Evolutionary conservation across 768 basidiomycete species (phyloP).

Genomic region (Russula sp.): DNA sequence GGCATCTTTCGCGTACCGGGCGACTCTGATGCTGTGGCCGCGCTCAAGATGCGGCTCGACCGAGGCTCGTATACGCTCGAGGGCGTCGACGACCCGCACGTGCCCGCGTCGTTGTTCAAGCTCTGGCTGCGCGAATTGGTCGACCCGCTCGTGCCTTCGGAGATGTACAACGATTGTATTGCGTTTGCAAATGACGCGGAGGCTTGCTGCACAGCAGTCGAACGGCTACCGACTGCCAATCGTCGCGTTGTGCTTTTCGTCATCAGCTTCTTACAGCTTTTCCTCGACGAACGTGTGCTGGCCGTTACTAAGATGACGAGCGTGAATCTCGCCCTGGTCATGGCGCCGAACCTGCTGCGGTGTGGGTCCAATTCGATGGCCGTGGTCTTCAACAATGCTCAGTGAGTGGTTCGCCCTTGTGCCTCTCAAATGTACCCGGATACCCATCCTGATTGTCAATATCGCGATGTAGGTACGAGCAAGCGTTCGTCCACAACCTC

Average conservation of each 20-base stretch:
- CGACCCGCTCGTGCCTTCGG: constrained; percentile 87
- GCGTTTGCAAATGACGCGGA: constrained; percentile 57
- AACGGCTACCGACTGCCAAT: constrained; percentile 78
- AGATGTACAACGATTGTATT: constrained; percentile 89
- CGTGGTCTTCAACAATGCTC: constrained; percentile 86
- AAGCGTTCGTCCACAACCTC: constrained; percentile 82
- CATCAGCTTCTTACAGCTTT: constrained; percentile 86
- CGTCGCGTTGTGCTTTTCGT: constrained; percentile 82
- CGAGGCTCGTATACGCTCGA: constrained; percentile 87
- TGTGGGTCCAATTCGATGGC: constrained; percentile 86
- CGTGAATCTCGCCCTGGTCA: constrained; percentile 80
- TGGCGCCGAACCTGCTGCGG: constrained; percentile 86
- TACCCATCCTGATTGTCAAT: background rate
- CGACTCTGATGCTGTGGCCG: constrained; percentile 81
- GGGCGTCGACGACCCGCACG: constrained; percentile 84
- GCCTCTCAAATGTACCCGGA: background rate
- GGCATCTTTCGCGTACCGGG: constrained; percentile 94
- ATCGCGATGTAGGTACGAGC: constrained; percentile 51
- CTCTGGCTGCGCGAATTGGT: constrained; percentile 89
- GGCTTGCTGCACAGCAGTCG: constrained; percentile 68
- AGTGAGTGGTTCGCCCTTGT: constrained; percentile 45
- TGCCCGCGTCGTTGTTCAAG: constrained; percentile 85
- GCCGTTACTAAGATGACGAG: constrained; percentile 83
- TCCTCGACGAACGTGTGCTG: constrained; percentile 72
- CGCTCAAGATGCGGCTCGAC: constrained; percentile 85